Percentiles rank a stretch among this genome's conserved stretches.
phyloP scores from a whole-genome alignment of 1,284 basidiomycete species.

The Cryptococcus floricola region DNA sequence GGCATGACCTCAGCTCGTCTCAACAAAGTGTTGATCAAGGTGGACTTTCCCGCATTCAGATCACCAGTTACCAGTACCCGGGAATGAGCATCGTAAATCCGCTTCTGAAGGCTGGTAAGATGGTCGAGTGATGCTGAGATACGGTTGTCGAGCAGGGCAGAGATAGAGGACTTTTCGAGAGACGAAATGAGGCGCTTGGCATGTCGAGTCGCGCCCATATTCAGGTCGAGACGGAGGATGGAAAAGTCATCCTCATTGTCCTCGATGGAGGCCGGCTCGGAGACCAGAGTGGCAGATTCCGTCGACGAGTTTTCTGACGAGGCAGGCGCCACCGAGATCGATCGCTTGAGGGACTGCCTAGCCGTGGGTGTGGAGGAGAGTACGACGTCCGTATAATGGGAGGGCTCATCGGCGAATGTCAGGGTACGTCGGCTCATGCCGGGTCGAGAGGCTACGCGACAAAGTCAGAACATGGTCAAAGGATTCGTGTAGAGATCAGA shows the following conservation, averaged over 20 bases:
- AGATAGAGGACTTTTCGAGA: constrained; percentile 87
- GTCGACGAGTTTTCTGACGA: constrained; percentile 1
- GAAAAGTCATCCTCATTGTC: constrained; percentile 60
- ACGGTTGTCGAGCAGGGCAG: constrained; percentile 83
- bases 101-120: constrained; percentile 75
- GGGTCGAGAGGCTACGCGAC: constrained; percentile 28
- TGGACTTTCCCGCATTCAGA: constrained; percentile 97
- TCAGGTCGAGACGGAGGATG: constrained; percentile 86
- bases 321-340: constrained; percentile 27
- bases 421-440: constrained; percentile 60
- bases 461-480: constrained; percentile 8
- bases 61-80: constrained; percentile 99
- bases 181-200: constrained; percentile 80
- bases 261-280: constrained; percentile 36
- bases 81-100: constrained; percentile 87
- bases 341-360: constrained; percentile 52
- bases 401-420: constrained; percentile 76
- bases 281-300: not conserved
- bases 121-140: constrained; percentile 74
- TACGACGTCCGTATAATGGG: constrained; percentile 63
- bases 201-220: constrained; percentile 73
- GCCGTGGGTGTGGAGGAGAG: constrained; percentile 51
- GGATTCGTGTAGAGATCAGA: not conserved
- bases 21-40: constrained; percentile 91
- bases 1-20: constrained; percentile 82